These are phyloP conservation scores for Chenopodium formosanum DNA, from an alignment of 148 eudicot species.

Conservation along the genomic window DNA sequence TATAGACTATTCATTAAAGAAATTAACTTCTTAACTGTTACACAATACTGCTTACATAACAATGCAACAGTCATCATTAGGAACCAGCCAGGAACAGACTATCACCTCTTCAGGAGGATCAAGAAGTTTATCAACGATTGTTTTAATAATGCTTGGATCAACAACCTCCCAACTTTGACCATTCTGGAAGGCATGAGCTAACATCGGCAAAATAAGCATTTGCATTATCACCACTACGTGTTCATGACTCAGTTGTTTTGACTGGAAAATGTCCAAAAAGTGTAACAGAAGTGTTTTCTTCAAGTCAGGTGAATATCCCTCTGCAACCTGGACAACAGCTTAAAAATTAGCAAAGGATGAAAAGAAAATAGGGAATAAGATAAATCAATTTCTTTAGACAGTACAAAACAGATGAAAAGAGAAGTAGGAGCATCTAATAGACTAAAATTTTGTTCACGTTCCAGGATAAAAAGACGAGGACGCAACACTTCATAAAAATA, in stretches of 20 bases:
- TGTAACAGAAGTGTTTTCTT: slow-evolving; percentile 88
- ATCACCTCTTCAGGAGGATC: slow-evolving; percentile 98
- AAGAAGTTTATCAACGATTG: slow-evolving; percentile 88
- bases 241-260: slow-evolving; percentile 77
- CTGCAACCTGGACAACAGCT: slow-evolving; percentile 67
- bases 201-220: slow-evolving; percentile 98
- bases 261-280: slow-evolving; percentile 83
- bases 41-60: neutral
- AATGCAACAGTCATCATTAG: neutral
- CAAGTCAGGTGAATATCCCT: slow-evolving; percentile 83
- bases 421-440: neutral
- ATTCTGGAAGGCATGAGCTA: slow-evolving; percentile 97
- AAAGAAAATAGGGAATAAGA: slow-evolving; percentile 1
- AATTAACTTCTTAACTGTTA: no score
- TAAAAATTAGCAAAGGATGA: neutral
- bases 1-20: neutral
- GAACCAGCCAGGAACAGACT: slow-evolving; percentile 1
- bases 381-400: neutral
- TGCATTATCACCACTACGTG: slow-evolving; percentile 93
- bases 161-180: slow-evolving; percentile 98
- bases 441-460: no score
- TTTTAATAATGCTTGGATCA: slow-evolving; percentile 77
- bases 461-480: neutral
- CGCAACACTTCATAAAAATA: neutral
- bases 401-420: neutral